Evolutionary conservation across 768 basidiomycete genomes (phyloP).

Genomic region (Tylopilus cervinicoccineus): DNA sequence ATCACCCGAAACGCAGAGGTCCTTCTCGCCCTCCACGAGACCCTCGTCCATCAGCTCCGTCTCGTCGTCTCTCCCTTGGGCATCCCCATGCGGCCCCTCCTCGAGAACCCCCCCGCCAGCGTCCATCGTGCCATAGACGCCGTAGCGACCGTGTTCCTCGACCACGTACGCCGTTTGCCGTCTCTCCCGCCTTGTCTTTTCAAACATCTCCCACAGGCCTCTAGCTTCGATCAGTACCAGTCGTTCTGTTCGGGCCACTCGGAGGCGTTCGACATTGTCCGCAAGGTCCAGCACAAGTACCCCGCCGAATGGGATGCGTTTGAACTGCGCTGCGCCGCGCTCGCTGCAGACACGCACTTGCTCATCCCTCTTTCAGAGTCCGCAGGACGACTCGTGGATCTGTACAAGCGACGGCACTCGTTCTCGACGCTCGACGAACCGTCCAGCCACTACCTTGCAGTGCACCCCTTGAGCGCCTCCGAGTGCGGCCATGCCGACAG

Average conservation of each 20-base stretch:
- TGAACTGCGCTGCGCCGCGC: conserved; percentile 69
- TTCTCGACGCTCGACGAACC: conserved; percentile 49
- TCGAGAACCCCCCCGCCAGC: conserved; percentile 34
- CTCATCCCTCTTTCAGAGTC: conserved; percentile 2
- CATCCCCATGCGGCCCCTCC: conserved; percentile 41
- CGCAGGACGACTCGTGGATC: conserved; percentile 18
- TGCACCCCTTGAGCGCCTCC: conserved; percentile 26
- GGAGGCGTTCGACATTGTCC: conserved; percentile 73
- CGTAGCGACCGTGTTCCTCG: conserved; percentile 54
- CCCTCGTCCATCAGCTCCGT: conserved; percentile 54
- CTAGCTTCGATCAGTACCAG: conserved; percentile 76
- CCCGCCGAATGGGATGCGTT: conserved; percentile 78
- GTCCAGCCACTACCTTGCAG: conserved; percentile 31
- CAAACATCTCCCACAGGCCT: conserved; percentile 45
- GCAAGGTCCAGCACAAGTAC: conserved; percentile 58
- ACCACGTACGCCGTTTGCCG: conserved; percentile 41
- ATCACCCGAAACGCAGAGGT: conserved; percentile 67
- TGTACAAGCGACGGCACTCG: conserved; percentile 42
- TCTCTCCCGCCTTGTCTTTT: neutral
- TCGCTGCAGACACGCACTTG: conserved; percentile 39
- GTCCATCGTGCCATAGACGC: conserved; percentile 35
- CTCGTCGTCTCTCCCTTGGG: conserved; percentile 49
- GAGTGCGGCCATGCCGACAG: conserved; percentile 28
- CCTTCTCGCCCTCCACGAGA: conserved; percentile 65
- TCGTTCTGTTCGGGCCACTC: conserved; percentile 84